phyloP scores from a whole-genome alignment of 306 rosid genomes.

The Pyrus pyrifolia region DNA sequence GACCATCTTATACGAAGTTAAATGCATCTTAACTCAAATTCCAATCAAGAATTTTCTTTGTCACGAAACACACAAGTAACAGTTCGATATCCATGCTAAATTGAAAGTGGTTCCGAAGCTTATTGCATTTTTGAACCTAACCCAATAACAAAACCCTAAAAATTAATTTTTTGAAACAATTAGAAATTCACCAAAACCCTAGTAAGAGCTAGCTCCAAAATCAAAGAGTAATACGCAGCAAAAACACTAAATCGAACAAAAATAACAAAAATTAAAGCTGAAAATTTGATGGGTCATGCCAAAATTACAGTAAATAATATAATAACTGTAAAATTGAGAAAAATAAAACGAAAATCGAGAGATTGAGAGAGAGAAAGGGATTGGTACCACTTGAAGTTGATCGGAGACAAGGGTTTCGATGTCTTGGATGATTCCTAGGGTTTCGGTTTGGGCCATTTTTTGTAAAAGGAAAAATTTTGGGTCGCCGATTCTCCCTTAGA shows the following conservation, averaged over 20 bases:
- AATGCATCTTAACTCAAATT: not conserved
- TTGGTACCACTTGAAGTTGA: slow-evolving; percentile 79
- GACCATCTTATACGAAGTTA: not conserved
- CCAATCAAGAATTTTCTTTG: too few relatives aligned
- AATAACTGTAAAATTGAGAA: not conserved
- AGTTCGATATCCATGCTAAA: not conserved
- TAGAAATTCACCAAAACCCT: not conserved
- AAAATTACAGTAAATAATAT: not conserved
- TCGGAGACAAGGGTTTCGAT: slow-evolving; percentile 67
- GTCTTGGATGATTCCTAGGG: slow-evolving; percentile 55
- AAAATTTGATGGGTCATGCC: not conserved
- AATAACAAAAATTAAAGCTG: not conserved
- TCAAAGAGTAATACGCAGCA: not conserved
- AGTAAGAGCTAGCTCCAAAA: not conserved
- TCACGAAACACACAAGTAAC: not conserved
- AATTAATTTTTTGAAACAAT: not conserved
- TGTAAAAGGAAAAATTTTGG: not conserved
- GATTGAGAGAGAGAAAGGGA: not conserved
- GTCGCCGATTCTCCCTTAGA: not conserved
- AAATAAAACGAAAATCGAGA: not conserved
- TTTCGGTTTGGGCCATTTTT: slow-evolving; percentile 42
- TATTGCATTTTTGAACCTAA: not conserved
- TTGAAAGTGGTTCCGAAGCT: not conserved
- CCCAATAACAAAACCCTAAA: not conserved
- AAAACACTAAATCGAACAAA: not conserved